Base-by-base conservation (phyloP, 2,329 filamentous ascomycete species). In the Corinectria fuckeliana region DNA sequence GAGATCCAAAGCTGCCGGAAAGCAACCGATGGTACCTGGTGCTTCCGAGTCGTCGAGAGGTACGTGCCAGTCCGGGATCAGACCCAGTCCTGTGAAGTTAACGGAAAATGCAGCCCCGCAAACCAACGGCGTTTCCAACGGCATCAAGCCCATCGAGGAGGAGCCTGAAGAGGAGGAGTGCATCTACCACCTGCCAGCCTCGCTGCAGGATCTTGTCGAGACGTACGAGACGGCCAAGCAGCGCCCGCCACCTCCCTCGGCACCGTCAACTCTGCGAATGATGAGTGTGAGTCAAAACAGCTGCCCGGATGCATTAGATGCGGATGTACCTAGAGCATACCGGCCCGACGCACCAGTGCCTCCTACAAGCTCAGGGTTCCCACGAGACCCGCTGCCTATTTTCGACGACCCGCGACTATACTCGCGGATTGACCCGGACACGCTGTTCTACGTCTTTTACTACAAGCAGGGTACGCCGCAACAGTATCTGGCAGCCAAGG, bases 391-490 rank as follows among this genome's bases (percentile, higher is more conserved):
- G n/a, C 82, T 97, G 39, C 81, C 90, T 2, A 92, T 98, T 65
- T 94, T 98, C 69, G 93, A 97, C 69, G 93, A 99, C 76, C 91
- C 92, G 30, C 84, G 91, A 45, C 79, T 99, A 61, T 99, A 97
- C 77, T 86, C 86, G 23, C 86, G 92, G 58, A 94, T 99, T 61
- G 95, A 99, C 71, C 93, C 93, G 0, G 95, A 99, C 73, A 97
- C 94, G 26, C 83, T 99, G 9, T 99, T 99, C 78, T 99, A 99
- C 78, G 91, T 97, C 44, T 99, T 99, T 79, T 99, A 99, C 82
- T 99, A 99, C 81, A 92, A 94, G 69, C 95, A 99, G 77, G 93
- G 93, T 23, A 93, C 93, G 1, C 93, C 96, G 69, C 93, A 98
- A 75, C 95, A 99, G 75, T 97, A 93, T 73, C 84, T 98, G 59